Percentiles rank a stretch among this genome's conserved stretches.
phyloP scores from a whole-genome alignment of 306 rosid species.

The Oxytropis ochrocephala region DNA sequence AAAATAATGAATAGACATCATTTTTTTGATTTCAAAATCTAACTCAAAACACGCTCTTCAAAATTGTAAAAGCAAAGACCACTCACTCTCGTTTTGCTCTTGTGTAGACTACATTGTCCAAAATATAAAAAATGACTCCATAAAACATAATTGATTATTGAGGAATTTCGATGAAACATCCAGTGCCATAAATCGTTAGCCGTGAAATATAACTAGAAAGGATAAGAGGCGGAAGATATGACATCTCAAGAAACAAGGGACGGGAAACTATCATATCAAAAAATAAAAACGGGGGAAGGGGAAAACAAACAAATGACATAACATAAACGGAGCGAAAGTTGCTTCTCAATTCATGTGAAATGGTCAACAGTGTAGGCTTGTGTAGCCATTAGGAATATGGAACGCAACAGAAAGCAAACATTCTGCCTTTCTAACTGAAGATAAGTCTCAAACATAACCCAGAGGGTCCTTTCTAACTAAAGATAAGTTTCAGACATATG shows the following conservation, averaged over 20 bases:
- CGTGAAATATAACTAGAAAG: background rate
- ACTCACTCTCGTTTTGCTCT: too few species aligned
- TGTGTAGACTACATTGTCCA: too few species aligned
- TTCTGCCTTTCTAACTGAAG: slow-evolving; percentile 30
- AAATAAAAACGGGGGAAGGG: background rate
- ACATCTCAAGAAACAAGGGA: background rate
- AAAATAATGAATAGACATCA: too few species aligned
- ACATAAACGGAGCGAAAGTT: slow-evolving; percentile 17
- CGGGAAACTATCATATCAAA: too few species aligned
- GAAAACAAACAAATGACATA: background rate
- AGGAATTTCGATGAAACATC: too few species aligned
- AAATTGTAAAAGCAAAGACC: too few species aligned
- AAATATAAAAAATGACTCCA: too few species aligned
- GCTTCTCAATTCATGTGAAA: slow-evolving; percentile 14
- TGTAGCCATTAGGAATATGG: slow-evolving; percentile 12
- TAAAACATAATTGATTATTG: too few species aligned
- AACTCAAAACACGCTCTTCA: too few species aligned
- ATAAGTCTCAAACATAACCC: slow-evolving; percentile 15
- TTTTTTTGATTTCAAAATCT: too few species aligned
- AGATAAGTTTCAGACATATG: slow-evolving; percentile 19
- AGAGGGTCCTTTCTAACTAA: slow-evolving; percentile 20
- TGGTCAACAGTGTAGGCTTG: slow-evolving; percentile 9
- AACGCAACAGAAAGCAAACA: slow-evolving; percentile 10
- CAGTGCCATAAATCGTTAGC: background rate
- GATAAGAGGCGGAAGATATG: background rate